Evolutionary conservation across 2,329 filamentous ascomycete genomes (phyloP).

Genomic region (Ascochyta fabae): DNA sequence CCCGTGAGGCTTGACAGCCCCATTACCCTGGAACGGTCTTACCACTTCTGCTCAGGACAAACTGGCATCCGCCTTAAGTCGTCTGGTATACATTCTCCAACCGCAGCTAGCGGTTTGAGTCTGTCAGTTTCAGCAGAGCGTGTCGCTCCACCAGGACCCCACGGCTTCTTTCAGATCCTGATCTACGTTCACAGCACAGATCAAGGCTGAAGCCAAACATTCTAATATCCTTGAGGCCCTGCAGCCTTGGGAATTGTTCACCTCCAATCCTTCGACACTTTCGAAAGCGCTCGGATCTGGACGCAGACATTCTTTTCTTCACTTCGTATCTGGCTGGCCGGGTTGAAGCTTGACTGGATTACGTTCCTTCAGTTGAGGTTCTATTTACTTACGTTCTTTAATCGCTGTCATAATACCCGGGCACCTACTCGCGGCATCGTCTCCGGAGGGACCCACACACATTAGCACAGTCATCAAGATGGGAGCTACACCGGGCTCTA

Average conservation of each 20-base stretch:
- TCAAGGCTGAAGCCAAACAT: conserved; percentile 33
- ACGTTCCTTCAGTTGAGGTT: conserved; percentile 41
- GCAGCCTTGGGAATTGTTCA: conserved; percentile 42
- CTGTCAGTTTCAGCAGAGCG: conserved; percentile 47
- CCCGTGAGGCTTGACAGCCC: conserved; percentile 24
- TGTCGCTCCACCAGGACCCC: conserved; percentile 40
- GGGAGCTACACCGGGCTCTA: conserved; percentile 17
- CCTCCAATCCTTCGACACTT: conserved; percentile 37
- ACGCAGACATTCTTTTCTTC: conserved; percentile 50
- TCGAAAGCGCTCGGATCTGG: conserved; percentile 35
- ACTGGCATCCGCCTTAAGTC: conserved; percentile 40
- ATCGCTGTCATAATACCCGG: conserved; percentile 42
- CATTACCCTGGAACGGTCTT: conserved; percentile 3
- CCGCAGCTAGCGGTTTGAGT: conserved; percentile 43
- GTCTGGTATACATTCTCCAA: conserved; percentile 39
- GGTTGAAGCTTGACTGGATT: conserved; percentile 48
- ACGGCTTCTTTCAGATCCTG: conserved; percentile 28
- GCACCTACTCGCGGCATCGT: neutral
- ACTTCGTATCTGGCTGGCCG: conserved; percentile 52
- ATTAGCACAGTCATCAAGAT: conserved; percentile 16
- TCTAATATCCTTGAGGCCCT: conserved; percentile 47
- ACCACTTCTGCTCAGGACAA: conserved; percentile 29
- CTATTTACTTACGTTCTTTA: conserved; percentile 39
- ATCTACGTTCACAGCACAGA: conserved; percentile 37
- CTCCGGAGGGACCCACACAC: neutral